Percentiles rank a stretch among this genome's conserved stretches.
Evolutionary conservation across 78 protist species (phyloP).

Genomic region (Dictyostelium purpureum): DNA sequence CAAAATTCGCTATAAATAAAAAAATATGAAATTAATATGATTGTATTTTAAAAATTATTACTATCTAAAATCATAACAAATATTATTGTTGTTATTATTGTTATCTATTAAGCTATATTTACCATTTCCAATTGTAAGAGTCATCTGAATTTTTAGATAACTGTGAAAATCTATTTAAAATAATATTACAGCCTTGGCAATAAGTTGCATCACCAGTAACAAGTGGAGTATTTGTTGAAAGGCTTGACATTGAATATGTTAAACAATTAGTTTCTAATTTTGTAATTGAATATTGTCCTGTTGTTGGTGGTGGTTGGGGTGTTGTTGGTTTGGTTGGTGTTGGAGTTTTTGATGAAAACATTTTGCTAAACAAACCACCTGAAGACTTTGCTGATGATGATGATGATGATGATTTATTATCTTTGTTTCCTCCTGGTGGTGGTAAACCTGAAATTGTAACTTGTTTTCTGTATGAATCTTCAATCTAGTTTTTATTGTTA

Average conservation of each 20-base stretch:
- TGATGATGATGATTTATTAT: neutral
- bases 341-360: neutral
- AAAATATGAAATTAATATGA: neutral
- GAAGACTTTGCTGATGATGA: neutral
- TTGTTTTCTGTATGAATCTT: constrained; percentile 70
- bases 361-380: neutral
- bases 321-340: neutral
- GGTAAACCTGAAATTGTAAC: constrained; percentile 39
- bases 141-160: neutral
- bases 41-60: neutral
- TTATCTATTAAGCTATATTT: no score
- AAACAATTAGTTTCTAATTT: constrained; percentile 58
- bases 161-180: constrained; percentile 41
- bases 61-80: neutral
- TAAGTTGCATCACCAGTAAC: constrained; percentile 78
- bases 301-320: neutral
- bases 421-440: neutral
- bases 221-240: neutral
- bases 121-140: constrained; percentile 40
- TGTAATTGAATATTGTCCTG: constrained; percentile 13
- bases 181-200: constrained; percentile 67
- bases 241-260: constrained; percentile 16
- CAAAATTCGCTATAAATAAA: constrained; percentile 31
- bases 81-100: no score
- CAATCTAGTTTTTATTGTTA: constrained; percentile 28